Evolutionary conservation across 495 filamentous ascomycete genomes (phyloP), one percentile per base, ranked within the genome.

Genomic region (Stereocaulon alpinum): DNA sequence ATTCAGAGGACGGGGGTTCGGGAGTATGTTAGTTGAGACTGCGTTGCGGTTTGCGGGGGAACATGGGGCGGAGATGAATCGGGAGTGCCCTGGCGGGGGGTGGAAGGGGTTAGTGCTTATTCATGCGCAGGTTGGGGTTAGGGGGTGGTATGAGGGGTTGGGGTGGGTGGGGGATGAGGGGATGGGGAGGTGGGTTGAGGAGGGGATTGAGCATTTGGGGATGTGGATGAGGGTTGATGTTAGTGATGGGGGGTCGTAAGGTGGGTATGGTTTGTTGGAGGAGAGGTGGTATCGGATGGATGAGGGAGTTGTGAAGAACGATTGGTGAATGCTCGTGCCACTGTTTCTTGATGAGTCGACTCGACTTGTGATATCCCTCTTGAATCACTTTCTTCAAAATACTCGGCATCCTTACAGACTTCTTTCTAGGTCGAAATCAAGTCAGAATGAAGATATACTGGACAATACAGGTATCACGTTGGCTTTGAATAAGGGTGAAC

Each of bases 151-250:
- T 80, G 67, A 65, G 57, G 72, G 72, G 55, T 75, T 82, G 69
- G 89, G 89, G 0, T 96, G 95, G 66, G 67, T 70, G 63, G 68
- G 77, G 9, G 90, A 95, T 72, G 75, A 82, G 67, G 71, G 68
- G 9, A 79, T 93, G 82, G 87, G 88, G 0, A 72, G 63, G 62
- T 96, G 91, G 88, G 72, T 75, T 42, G 91, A 96, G 73, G 89
- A 94, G 62, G 89, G 87, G 22, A 89, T 95, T 63, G 76, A 79
- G 64, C 91, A 95, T 78, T 79, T 91, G 32, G 89, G 86, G 15
- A 92, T 95, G 89, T 92, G 74, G 67, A 72, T 60, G 56, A 58
- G 75, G 62, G 61, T 77, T 34, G 59, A 55, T 15, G 40, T 75
- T 30, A 6, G 9, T 1, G 12, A 10, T 15, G 2, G 4, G 47